Percentiles rank a stretch among this genome's conserved stretches.
Conservation (phyloP, 2,329 filamentous ascomycete genomes). For the Pseudocercospora vitis region DNA sequence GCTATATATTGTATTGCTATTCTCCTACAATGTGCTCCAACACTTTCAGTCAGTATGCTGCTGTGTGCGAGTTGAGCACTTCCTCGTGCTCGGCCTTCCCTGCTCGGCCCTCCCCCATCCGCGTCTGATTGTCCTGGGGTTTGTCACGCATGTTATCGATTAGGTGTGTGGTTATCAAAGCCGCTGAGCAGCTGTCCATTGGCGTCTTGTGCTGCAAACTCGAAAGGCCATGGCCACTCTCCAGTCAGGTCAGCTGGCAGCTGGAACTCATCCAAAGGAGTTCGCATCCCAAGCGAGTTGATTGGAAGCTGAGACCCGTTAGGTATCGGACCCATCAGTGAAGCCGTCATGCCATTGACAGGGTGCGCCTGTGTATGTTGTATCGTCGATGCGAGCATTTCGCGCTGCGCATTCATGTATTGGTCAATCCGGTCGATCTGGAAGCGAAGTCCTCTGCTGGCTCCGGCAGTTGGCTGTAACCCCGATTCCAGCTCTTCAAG, state of each 20-base stretch:
- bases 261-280: slow-evolving; percentile 40
- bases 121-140: too few species aligned
- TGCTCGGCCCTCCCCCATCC: too few species aligned
- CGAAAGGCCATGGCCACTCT: slow-evolving; percentile 45
- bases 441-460: slow-evolving; percentile 42
- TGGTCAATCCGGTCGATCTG: slow-evolving; percentile 49
- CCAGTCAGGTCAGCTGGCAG: slow-evolving; percentile 43
- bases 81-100: too few species aligned
- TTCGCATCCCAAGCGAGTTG: slow-evolving; percentile 23
- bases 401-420: slow-evolving; percentile 41
- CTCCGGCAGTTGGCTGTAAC: slow-evolving; percentile 43
- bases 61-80: too few species aligned
- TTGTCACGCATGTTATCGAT: too few species aligned
- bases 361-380: slow-evolving; percentile 5
- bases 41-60: too few species aligned
- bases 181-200: slow-evolving; percentile 15
- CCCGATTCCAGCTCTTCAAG: slow-evolving; percentile 47
- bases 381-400: slow-evolving; percentile 21
- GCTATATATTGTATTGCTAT: too few species aligned
- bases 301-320: slow-evolving; percentile 5
- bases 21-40: too few species aligned
- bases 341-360: not conserved
- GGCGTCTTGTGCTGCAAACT: slow-evolving; percentile 19
- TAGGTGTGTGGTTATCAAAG: slow-evolving; percentile 3
- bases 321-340: not conserved